phyloP scores from a whole-genome alignment of 192 early-diverging fungal genomes.

The Coemansia sp. region DNA sequence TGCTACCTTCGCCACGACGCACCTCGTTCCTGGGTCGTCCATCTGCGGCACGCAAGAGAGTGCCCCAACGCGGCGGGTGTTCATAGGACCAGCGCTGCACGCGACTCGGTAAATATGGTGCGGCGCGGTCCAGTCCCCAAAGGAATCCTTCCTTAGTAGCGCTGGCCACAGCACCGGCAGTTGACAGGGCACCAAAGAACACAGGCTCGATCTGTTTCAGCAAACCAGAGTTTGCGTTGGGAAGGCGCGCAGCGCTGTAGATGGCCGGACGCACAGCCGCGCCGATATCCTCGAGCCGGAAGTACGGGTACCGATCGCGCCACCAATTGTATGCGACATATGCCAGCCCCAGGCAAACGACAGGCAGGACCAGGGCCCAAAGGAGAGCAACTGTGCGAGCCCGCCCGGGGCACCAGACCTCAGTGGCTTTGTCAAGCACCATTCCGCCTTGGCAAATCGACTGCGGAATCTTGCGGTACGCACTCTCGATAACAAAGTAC shows the following conservation, averaged over 20 bases:
- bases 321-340: conserved; percentile 43
- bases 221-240: conserved; percentile 17
- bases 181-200: conserved; percentile 41
- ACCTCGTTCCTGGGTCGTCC: conserved; percentile 8
- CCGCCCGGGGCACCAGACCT: conserved; percentile 69
- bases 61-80: conserved; percentile 52
- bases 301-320: conserved; percentile 44
- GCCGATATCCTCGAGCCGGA: conserved; percentile 49
- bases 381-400: conserved; percentile 45
- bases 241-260: conserved; percentile 11
- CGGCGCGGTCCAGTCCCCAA: conserved; percentile 41
- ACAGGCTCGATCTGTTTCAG: conserved; percentile 39
- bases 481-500: conserved; percentile 71
- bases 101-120: conserved; percentile 38
- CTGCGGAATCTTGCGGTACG: conserved; percentile 86
- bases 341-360: conserved; percentile 32
- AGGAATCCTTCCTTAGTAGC: conserved; percentile 38
- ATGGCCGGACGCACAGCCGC: conserved; percentile 26
- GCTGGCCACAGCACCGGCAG: conserved; percentile 28
- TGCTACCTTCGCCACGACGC: conserved; percentile 18
- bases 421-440: conserved; percentile 55
- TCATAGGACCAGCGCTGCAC: conserved; percentile 54
- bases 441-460: conserved; percentile 79
- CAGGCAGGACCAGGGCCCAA: conserved; percentile 41
- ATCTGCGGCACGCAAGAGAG: conserved; percentile 24